Base-by-base conservation (phyloP, 2,329 filamentous ascomycete species). In the Tolypocladium inflatum region DNA sequence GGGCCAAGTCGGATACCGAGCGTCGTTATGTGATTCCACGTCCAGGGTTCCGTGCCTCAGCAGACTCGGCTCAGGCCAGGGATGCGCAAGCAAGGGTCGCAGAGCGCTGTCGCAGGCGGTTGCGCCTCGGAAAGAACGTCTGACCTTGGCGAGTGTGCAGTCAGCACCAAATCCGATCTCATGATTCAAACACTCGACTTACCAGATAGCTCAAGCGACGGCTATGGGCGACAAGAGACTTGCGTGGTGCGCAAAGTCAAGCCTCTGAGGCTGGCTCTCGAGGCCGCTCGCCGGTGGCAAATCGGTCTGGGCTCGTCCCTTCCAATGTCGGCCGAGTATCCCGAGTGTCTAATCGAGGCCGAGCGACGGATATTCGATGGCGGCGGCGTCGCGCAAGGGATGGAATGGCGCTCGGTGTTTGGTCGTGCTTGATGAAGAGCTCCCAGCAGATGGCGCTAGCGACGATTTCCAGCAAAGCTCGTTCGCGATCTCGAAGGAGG, bases 401-500 rank as follows among this genome's bases (percentile, higher is more conserved):
- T 30, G 39, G 17, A n/a, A 52, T 37, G 48, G 48, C 30, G 30
- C 48, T 21, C 23, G 48, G 48, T 52, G 30, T 7, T 15, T 39
- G 48, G n/a, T 45, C 39, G 43, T 42, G 50, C 50, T 54, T 26
- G 48, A 7, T 55, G 38, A 53, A 48, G 45, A 57, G 33, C 56
- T 41, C 23, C 38, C 19, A 51, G 37, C 35, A 42, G 42, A 57
- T 60, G 61, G 35, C 26, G 37, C 45, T 51, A 38, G 21, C 41
- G 23, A 45, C 50, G 39, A 45, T 48, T 58, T 50, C 42, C 41
- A 53, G 58, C 45, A 58, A 59, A 58, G 59, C 64, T 63, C 37
- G 59, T 52, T 63, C 52, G 67, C 54, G 55, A 42, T 50, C 55
- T 57, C 48, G 55, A 38, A 50, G 55, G 57, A 57, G 57, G 58